Base-by-base conservation (phyloP, 148 eudicot species). In the Persicaria maculosa region DNA sequence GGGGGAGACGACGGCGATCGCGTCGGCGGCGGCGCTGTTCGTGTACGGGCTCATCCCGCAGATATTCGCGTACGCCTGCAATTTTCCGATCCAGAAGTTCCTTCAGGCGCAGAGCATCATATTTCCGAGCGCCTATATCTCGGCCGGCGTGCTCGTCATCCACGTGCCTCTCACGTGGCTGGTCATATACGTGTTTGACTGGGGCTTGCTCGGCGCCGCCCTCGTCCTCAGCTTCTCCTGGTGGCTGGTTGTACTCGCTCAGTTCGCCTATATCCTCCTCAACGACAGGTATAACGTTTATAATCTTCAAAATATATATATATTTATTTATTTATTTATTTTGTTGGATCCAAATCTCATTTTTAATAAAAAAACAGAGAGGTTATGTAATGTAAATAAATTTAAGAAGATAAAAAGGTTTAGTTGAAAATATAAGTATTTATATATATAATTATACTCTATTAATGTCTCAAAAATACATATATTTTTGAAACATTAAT, bases 41-140 rank as follows among this genome's bases (percentile, higher is more conserved):
- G 79, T 84, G 25, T 75, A 77, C 20, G 90, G 87, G 4, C 85
- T 86, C 40, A 84, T 87, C 69, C 87, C 90, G 16, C 86, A 87
- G 50, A 82, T 87, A 7, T 86, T 84, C 53, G 87, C 87, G 2
- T 87, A 84, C 55, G 90, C 85, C 16, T 43, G 76, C 0, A 84
- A 79, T 54, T 84, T 84, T 25, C 87, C 87, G 0, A 69, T 79
- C 16, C 85, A 84, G 40, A 84, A 84, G 7, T 81, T 81, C 40
- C 85, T 84, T 31, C 85, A 81, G 68, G 68, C 87, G 1, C 87
- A 82, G 15, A 73, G 79, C 43, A 79, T 77, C 45, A 71, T 84
- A 14, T 77, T 82, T 77, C 77, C 82, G 12, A 77, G 78, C 81
- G 78, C 85, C 1, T 22, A 75, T 20, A 62, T 73, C 22, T 78